A percentile compares a stretch with the other conserved stretches of the same genome.
Evolutionary conservation across 1,284 basidiomycete genomes (phyloP).

Genomic region (Ganoderma resinaceum): DNA sequence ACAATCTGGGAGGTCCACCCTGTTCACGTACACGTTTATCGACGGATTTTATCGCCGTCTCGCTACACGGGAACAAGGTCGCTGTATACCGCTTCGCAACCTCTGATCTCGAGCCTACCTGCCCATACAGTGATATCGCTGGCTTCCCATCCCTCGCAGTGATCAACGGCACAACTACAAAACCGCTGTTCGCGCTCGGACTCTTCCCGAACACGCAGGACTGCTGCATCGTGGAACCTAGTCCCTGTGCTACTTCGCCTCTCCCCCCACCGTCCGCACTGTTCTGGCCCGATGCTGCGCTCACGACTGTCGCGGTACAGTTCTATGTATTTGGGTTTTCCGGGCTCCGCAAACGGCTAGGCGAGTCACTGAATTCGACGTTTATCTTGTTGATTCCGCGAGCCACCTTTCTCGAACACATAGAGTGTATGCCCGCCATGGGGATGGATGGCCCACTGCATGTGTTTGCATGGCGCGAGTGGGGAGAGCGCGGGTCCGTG

Average conservation of each 20-base stretch:
- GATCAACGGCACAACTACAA: neutral
- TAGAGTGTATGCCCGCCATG: neutral
- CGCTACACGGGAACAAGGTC: neutral
- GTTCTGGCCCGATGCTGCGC: neutral
- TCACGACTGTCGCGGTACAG: neutral
- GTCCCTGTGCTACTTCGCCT: neutral
- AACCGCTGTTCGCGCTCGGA: neutral
- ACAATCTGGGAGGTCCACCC: too few relatives aligned
- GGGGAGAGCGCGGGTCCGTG: neutral
- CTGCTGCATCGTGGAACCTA: neutral
- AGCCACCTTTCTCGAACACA: neutral
- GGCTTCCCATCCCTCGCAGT: neutral
- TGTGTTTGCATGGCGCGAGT: neutral
- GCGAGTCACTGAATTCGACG: neutral
- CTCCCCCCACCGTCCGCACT: neutral
- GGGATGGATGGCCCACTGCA: neutral
- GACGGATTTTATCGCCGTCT: neutral
- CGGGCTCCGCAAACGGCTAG: neutral
- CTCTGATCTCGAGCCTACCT: neutral
- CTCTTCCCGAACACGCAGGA: neutral
- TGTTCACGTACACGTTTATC: neutral
- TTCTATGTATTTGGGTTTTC: neutral
- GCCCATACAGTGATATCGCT: neutral
- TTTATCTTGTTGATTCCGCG: neutral
- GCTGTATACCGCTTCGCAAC: neutral